Evolutionary conservation across 2,329 filamentous ascomycete genomes (phyloP).

Genomic region (Aspergillus sp.): DNA sequence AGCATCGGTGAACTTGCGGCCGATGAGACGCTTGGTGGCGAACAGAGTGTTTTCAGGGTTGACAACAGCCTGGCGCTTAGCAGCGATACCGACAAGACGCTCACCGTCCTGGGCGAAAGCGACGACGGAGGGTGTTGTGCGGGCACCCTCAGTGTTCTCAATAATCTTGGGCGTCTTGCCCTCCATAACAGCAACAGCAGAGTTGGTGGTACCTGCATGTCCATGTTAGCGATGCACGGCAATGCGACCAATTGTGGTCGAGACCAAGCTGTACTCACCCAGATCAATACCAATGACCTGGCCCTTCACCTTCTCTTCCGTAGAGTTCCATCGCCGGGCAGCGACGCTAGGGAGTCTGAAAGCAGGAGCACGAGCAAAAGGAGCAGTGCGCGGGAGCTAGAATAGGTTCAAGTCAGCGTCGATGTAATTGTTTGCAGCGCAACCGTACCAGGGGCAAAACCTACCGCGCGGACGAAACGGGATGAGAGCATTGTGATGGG

Average conservation of each 20-base stretch:
- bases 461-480: constrained; percentile 72
- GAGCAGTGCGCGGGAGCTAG: constrained; percentile 75
- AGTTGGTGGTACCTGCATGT: constrained; percentile 80
- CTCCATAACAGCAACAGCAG: constrained; percentile 96
- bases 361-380: constrained; percentile 66
- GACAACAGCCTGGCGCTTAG: constrained; percentile 96
- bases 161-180: constrained; percentile 94
- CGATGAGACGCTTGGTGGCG: constrained; percentile 97
- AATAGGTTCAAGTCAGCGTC: constrained; percentile 17
- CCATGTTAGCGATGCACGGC: constrained; percentile 17
- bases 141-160: constrained; percentile 92
- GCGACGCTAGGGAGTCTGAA: constrained; percentile 70
- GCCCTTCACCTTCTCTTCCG: constrained; percentile 82
- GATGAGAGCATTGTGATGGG: constrained; percentile 67
- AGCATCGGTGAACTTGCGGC: constrained; percentile 89
- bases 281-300: constrained; percentile 97
- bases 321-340: constrained; percentile 60
- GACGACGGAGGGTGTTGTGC: constrained; percentile 91
- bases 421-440: constrained; percentile 5
- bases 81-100: constrained; percentile 92
- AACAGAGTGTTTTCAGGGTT: constrained; percentile 99
- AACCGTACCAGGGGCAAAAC: constrained; percentile 35
- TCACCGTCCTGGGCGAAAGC: constrained; percentile 95
- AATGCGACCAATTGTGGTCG: not conserved
- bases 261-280: constrained; percentile 56